Evolutionary conservation across 805 yeast genomes (phyloP).

Genomic region (Ogataea sp.): DNA sequence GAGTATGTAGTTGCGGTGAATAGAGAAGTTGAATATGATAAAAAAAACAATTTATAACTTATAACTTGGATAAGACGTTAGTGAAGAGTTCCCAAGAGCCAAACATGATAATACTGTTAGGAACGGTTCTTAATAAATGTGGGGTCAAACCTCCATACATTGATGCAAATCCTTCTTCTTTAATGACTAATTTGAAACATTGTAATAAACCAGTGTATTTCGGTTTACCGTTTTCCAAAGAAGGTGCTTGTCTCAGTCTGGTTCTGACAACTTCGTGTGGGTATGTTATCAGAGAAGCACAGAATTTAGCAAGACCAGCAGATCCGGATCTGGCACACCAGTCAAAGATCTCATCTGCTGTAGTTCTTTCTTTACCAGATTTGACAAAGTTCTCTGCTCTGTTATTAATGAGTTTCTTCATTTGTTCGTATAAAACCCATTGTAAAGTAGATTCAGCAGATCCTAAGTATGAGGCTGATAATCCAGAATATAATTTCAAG

Average conservation of each 20-base stretch:
- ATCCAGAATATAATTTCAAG: slow-evolving; percentile 76
- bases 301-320: slow-evolving; percentile 92
- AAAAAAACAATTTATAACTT: slow-evolving; percentile 1
- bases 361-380: slow-evolving; percentile 31
- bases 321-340: slow-evolving; percentile 97
- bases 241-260: slow-evolving; percentile 89
- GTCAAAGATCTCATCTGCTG: slow-evolving; percentile 61
- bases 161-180: slow-evolving; percentile 87
- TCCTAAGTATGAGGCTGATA: slow-evolving; percentile 90
- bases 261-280: slow-evolving; percentile 98
- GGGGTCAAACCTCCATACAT: slow-evolving; percentile 99
- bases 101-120: slow-evolving; percentile 96
- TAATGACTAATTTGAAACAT: slow-evolving; percentile 75
- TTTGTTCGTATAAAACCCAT: slow-evolving; percentile 95
- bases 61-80: slow-evolving; percentile 35
- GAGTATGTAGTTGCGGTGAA: too few relatives aligned
- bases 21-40: background rate
- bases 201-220: slow-evolving; percentile 88
- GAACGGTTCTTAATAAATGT: slow-evolving; percentile 92
- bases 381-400: slow-evolving; percentile 32
- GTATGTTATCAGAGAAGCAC: slow-evolving; percentile 87
- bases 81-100: slow-evolving; percentile 95
- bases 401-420: slow-evolving; percentile 61
- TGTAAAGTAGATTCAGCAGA: slow-evolving; percentile 89
- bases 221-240: slow-evolving; percentile 59